Percentiles rank a stretch among this genome's conserved stretches.
Conservation (phyloP, 2,329 filamentous ascomycete genomes). For the Laburnicola sp. region DNA sequence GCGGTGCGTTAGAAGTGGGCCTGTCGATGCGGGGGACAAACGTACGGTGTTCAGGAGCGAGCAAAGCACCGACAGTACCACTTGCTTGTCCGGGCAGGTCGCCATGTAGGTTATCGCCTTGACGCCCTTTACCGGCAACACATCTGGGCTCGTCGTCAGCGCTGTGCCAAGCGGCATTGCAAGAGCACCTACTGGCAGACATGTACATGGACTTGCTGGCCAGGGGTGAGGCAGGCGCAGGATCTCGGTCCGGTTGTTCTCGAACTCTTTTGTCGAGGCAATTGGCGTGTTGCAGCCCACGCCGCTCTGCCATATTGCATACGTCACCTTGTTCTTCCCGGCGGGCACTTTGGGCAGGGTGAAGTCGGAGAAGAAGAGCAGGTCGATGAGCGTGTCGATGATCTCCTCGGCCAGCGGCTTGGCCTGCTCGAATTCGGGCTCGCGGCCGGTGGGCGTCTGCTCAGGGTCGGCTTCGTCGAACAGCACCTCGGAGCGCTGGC, state of each 20-base stretch:
- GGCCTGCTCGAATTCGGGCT: conserved; percentile 73
- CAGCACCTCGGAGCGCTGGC: conserved; percentile 67
- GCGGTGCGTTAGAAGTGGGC: conserved; percentile 22
- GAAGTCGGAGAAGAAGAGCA: conserved; percentile 90
- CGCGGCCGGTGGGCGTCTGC: conserved; percentile 48
- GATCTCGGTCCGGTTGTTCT: conserved; percentile 90
- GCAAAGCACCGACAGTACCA: conserved; percentile 86
- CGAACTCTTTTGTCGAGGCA: conserved; percentile 85
- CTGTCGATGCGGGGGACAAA: conserved; percentile 18
- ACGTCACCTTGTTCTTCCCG: conserved; percentile 78
- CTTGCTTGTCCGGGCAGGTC: conserved; percentile 85
- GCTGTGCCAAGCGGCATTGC: background rate
- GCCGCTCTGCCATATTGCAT: conserved; percentile 97
- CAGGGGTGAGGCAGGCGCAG: conserved; percentile 79
- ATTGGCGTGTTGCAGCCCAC: conserved; percentile 92
- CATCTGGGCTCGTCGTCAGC: conserved; percentile 45
- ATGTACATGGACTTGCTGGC: conserved; percentile 94
- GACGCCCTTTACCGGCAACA: conserved; percentile 80
- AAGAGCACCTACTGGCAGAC: conserved; percentile 62
- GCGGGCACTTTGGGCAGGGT: conserved; percentile 75
- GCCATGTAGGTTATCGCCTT: conserved; percentile 86
- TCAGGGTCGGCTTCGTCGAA: conserved; percentile 74
- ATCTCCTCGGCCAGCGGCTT: conserved; percentile 91
- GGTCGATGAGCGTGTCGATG: conserved; percentile 83
- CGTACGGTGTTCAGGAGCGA: conserved; percentile 90